phyloP scores from a whole-genome alignment of 2,329 filamentous ascomycete species.

The Monosporascus sp. region DNA sequence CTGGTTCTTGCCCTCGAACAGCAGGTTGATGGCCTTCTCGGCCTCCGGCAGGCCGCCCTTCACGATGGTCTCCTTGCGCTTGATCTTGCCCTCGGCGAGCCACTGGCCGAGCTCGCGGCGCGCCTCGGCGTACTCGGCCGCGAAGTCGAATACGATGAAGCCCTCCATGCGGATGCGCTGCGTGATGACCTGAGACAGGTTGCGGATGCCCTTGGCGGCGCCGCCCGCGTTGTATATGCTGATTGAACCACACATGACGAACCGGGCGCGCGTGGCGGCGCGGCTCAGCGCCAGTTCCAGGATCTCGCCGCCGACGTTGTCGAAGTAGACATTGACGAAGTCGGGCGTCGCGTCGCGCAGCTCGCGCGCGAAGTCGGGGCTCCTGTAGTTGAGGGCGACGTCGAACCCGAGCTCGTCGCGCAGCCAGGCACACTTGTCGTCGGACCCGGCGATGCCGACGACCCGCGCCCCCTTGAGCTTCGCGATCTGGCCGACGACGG shows the following conservation, averaged over 20 bases:
- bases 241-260: constrained; percentile 69
- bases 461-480: constrained; percentile 63
- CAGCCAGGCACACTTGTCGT: constrained; percentile 60
- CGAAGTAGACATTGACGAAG: constrained; percentile 57
- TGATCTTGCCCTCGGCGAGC: constrained; percentile 67
- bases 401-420: constrained; percentile 53
- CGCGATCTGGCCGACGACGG: constrained; percentile 71
- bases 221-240: constrained; percentile 60
- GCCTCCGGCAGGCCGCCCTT: constrained; percentile 62
- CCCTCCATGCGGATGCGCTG: constrained; percentile 59
- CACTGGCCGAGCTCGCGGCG: constrained; percentile 58
- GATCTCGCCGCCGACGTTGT: constrained; percentile 67
- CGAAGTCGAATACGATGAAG: constrained; percentile 69
- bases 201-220: constrained; percentile 36
- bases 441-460: constrained; percentile 59
- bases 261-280: constrained; percentile 58
- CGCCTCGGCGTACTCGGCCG: constrained; percentile 51
- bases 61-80: constrained; percentile 66
- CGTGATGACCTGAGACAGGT: constrained; percentile 22
- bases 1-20: constrained; percentile 67
- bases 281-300: constrained; percentile 59
- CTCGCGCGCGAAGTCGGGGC: constrained; percentile 43
- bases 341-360: constrained; percentile 48
- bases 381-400: constrained; percentile 56
- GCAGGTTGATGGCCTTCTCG: constrained; percentile 55